Evolutionary conservation across 208 protist species (phyloP).

Genomic region (Leishmania gerbilli): DNA sequence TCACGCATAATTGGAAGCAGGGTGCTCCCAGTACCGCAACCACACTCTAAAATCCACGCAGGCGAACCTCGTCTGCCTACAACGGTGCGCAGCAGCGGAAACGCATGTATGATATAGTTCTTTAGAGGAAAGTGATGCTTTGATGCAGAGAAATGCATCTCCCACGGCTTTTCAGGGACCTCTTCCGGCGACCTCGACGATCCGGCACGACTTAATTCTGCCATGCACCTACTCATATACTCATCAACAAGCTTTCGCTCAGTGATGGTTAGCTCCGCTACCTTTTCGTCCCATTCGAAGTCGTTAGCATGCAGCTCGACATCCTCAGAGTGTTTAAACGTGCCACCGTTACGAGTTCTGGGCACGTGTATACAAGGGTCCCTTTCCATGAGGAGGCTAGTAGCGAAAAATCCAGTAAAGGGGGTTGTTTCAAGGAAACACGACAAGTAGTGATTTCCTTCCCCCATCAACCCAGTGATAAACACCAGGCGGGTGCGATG

Average conservation of each 20-base stretch:
- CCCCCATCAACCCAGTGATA: neutral
- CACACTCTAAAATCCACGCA: constrained; percentile 62
- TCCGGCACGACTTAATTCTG: neutral
- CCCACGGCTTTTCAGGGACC: constrained; percentile 38
- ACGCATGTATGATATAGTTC: constrained; percentile 81
- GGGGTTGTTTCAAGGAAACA: neutral
- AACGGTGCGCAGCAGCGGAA: constrained; percentile 54
- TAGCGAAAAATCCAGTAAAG: neutral
- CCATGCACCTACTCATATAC: constrained; percentile 30
- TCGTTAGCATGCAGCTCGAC: constrained; percentile 76
- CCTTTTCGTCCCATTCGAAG: constrained; percentile 56
- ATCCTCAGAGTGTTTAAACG: constrained; percentile 53
- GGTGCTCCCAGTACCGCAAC: constrained; percentile 78
- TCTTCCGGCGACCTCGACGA: neutral
- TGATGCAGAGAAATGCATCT: constrained; percentile 50
- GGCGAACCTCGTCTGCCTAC: neutral
- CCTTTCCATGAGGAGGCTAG: neutral
- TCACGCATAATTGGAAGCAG: constrained; percentile 69
- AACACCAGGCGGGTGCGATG: neutral
- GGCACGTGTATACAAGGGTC: constrained; percentile 16
- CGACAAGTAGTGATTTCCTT: neutral
- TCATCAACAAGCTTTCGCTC: constrained; percentile 32
- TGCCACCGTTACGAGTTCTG: constrained; percentile 37
- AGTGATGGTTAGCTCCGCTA: constrained; percentile 35
- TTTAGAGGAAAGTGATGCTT: constrained; percentile 80